Evolutionary conservation across 148 eudicot species (phyloP).

Genomic region (Cornus suecica): DNA sequence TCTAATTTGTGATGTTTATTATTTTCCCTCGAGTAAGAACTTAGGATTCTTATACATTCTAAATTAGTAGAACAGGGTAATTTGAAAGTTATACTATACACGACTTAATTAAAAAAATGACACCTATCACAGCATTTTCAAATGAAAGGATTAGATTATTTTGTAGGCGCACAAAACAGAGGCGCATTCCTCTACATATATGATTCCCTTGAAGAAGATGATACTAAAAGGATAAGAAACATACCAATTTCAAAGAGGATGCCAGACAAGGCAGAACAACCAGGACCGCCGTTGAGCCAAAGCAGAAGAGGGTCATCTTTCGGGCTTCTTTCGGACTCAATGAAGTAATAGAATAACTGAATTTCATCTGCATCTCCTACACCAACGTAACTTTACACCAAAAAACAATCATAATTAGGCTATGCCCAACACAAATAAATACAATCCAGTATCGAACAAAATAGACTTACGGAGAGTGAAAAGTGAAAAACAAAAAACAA

Average conservation of each 20-base stretch:
- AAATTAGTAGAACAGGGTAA: too few relatives aligned
- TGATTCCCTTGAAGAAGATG: not conserved
- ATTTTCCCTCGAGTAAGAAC: too few relatives aligned
- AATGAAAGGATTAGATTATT: too few relatives aligned
- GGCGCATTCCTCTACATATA: too few relatives aligned
- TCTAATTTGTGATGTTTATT: too few relatives aligned
- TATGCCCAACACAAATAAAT: too few relatives aligned
- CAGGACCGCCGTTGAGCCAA: slow-evolving; percentile 1
- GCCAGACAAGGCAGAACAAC: slow-evolving; percentile 1
- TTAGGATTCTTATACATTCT: too few relatives aligned
- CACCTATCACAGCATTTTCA: not conserved
- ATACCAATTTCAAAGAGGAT: not conserved
- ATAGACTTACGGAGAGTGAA: not conserved
- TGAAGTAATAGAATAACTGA: slow-evolving; percentile 4
- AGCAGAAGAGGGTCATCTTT: slow-evolving; percentile 5
- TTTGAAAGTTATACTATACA: too few relatives aligned
- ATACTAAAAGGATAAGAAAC: not conserved
- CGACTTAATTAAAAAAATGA: too few relatives aligned
- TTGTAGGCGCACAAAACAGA: too few relatives aligned
- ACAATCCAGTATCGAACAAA: not conserved
- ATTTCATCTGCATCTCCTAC: slow-evolving; percentile 6
- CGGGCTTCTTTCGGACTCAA: not conserved
- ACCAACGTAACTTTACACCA: not conserved
- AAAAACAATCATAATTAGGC: not conserved
- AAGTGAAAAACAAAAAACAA: not conserved